Evolutionary conservation across 73 alveolate species (phyloP).

Genomic region (Tetrahymena malaccensis): DNA sequence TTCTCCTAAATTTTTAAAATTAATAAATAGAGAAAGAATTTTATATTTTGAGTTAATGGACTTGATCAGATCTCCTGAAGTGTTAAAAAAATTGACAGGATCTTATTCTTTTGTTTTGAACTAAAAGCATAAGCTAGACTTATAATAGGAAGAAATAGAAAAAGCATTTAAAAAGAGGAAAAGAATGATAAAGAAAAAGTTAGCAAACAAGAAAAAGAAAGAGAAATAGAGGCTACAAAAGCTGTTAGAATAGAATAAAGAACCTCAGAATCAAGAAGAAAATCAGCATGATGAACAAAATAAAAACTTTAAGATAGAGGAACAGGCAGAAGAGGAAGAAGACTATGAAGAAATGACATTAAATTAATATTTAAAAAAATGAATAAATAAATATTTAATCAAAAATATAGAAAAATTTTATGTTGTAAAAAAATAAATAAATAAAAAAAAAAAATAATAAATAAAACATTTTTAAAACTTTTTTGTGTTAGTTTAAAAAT

Average conservation of each 20-base stretch:
- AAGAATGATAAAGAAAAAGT: not conserved
- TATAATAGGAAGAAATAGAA: not conserved
- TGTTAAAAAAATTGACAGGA: constrained; percentile 82
- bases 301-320: not conserved
- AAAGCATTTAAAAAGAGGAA: not conserved
- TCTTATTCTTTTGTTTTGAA: constrained; percentile 38
- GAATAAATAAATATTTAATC: not conserved
- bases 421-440: too few species aligned
- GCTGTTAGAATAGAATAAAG: not conserved
- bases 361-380: not conserved
- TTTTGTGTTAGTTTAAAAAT: too few species aligned
- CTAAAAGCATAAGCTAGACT: not conserved
- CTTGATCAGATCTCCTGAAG: constrained; percentile 93
- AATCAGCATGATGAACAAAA: not conserved
- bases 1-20: too few species aligned
- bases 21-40: constrained; percentile 73
- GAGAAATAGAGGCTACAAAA: not conserved
- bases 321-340: not conserved
- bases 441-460: too few species aligned
- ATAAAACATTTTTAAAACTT: too few species aligned
- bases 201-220: not conserved
- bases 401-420: too few species aligned
- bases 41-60: constrained; percentile 88
- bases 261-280: not conserved
- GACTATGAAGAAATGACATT: not conserved